Evolutionary conservation across 176 grass and related monocot genomes (phyloP).

Genomic region (Raddia guianensis): DNA sequence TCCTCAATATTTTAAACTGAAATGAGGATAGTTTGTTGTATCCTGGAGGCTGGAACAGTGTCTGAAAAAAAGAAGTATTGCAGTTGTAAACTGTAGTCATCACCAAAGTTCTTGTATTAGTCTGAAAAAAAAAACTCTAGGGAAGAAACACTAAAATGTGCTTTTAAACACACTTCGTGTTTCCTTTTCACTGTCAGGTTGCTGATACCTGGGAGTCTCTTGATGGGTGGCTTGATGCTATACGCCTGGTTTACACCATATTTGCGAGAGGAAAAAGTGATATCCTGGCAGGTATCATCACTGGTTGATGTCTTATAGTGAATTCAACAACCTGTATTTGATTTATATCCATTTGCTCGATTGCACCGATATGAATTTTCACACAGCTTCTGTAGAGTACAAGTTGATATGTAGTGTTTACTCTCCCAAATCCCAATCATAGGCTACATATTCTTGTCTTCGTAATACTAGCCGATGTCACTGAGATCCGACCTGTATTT

Average conservation of each 20-base stretch:
- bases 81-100: background rate
- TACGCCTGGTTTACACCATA: constrained; percentile 73
- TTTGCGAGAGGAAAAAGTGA: constrained; percentile 71
- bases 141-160: background rate
- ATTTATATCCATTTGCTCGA: constrained; percentile 16
- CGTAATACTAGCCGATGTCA: constrained; percentile 12
- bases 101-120: background rate
- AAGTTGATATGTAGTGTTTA: constrained; percentile 12
- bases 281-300: constrained; percentile 74
- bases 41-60: background rate
- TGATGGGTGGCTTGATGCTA: constrained; percentile 77
- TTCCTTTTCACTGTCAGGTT: constrained; percentile 32
- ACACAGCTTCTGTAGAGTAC: constrained; percentile 30
- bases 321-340: constrained; percentile 2
- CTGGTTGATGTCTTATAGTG: constrained; percentile 45
- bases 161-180: background rate
- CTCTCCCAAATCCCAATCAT: background rate
- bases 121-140: background rate
- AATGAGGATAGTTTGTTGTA: background rate
- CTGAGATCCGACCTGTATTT: background rate
- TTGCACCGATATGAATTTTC: background rate
- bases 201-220: constrained; percentile 79
- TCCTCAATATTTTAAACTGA: background rate
- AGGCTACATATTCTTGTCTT: background rate
- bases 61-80: background rate